A percentile compares a stretch with the other conserved stretches of the same genome.
Conservation (phyloP, 345 rosid species). For the Isatis tinctoria region DNA sequence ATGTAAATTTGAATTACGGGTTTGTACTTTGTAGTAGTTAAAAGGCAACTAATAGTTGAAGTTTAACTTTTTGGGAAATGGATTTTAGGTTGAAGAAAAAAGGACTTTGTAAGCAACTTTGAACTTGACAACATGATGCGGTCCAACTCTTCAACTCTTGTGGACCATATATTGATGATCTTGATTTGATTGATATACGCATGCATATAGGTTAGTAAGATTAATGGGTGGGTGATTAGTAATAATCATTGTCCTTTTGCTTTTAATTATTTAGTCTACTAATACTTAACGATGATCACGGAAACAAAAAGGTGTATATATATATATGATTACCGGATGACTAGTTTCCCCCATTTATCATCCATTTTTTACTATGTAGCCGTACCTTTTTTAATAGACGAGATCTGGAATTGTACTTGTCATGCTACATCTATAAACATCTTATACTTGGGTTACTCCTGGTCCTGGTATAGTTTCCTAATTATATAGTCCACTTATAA, state of each 20-base stretch:
- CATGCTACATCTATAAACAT: not conserved
- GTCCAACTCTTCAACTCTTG: constrained; percentile 28
- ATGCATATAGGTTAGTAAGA: not conserved
- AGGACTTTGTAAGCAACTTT: constrained; percentile 22
- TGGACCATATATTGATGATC: constrained; percentile 20
- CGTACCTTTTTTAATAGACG: not conserved
- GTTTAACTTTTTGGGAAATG: constrained; percentile 7
- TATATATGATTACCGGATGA: not conserved
- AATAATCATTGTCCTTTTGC: constrained; percentile 15
- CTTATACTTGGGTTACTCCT: not conserved
- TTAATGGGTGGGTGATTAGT: constrained; percentile 18
- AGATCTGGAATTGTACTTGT: constrained; percentile 21
- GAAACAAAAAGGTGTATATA: not conserved
- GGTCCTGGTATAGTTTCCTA: not conserved
- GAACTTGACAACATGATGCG: constrained; percentile 19
- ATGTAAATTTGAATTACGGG: not conserved
- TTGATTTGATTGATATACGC: constrained; percentile 6
- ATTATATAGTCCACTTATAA: constrained; percentile 9
- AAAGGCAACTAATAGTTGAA: not conserved
- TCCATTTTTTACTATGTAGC: not conserved
- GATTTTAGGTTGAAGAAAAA: constrained; percentile 24
- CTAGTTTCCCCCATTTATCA: not conserved
- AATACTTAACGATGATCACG: constrained; percentile 20
- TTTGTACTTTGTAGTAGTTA: not conserved
- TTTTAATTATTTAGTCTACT: not conserved